Base-by-base conservation (phyloP, 495 filamentous ascomycete genomes). In the Umbilicaria muhlenbergii region DNA sequence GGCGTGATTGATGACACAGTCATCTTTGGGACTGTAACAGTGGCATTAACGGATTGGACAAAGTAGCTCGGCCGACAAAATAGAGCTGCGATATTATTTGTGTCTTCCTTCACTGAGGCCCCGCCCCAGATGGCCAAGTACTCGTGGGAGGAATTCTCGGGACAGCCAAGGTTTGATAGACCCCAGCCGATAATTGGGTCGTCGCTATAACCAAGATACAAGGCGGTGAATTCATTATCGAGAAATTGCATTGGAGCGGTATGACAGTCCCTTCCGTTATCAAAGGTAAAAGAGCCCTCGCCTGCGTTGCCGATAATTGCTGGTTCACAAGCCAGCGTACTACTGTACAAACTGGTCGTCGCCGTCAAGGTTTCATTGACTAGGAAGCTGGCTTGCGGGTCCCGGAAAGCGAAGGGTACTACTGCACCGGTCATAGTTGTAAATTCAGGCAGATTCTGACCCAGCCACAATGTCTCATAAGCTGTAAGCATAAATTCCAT, bases 1-100 rank as follows among this genome's bases (percentile, higher is more conserved):
- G 53, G 44, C 14, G 14, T 33, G 13, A 46, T 36, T 0, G 45
- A 33, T 2, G 46, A 28, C 0, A 56, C 41, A 3, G 18, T 36
- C 38, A 44, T 47, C 12, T 35, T 34, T 3, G 40, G 42, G 3
- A 39, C 19, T 18, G 42, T 43, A 0, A 70, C 44, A 0, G 57
- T 58, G 4, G 60, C 53, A 12, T 53, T 46, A 11, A 63, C 52
- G 2, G 57, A 18, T 38, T 62, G 58, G 8, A 46, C 41, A 37
- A 52, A 58, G 40, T 71, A 71, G 1, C 13, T 54, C 1, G 68
- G 42, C 17, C 57, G 41, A 43, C 68, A 71, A 28, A 57, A 69
- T 0, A 65, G 35, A 3, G 53, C 49, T 5, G 60, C 65, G 12
- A 57, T 14, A 18, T 58, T 50, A 13, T n/a, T 37, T 10, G 21